phyloP scores from a whole-genome alignment of 176 grass and related monocot species.

The Zoysia pacifica region DNA sequence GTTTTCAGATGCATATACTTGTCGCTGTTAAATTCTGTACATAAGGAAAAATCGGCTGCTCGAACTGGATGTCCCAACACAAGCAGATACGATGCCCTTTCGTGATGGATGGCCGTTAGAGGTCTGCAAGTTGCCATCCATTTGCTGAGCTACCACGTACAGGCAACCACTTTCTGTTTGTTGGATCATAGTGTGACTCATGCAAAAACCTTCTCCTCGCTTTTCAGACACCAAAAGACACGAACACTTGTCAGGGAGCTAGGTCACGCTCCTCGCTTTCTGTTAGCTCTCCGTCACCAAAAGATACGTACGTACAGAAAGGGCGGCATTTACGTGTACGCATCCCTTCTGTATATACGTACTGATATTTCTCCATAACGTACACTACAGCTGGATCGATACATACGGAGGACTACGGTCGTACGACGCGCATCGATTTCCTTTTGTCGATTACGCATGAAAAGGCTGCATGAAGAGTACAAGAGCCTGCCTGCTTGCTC shows the following conservation, averaged over 20 bases:
- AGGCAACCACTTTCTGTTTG: slow-evolving; percentile 32
- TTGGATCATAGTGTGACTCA: background rate
- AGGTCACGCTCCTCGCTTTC: slow-evolving; percentile 16
- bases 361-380: background rate
- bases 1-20: too few relatives aligned
- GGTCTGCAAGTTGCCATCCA: slow-evolving; percentile 3
- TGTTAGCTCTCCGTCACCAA: background rate
- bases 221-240: background rate
- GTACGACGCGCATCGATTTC: background rate
- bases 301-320: background rate
- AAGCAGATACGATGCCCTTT: background rate
- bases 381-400: background rate
- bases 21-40: too few relatives aligned
- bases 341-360: background rate
- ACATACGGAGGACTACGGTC: background rate
- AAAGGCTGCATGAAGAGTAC: background rate
- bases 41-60: background rate
- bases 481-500: background rate
- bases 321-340: background rate
- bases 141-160: background rate
- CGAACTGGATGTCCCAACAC: background rate
- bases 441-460: background rate
- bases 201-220: background rate
- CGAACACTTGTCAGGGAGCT: background rate
- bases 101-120: background rate